Conservation (phyloP, 1,284 basidiomycete species). For the Rhodotorula sp. region DNA sequence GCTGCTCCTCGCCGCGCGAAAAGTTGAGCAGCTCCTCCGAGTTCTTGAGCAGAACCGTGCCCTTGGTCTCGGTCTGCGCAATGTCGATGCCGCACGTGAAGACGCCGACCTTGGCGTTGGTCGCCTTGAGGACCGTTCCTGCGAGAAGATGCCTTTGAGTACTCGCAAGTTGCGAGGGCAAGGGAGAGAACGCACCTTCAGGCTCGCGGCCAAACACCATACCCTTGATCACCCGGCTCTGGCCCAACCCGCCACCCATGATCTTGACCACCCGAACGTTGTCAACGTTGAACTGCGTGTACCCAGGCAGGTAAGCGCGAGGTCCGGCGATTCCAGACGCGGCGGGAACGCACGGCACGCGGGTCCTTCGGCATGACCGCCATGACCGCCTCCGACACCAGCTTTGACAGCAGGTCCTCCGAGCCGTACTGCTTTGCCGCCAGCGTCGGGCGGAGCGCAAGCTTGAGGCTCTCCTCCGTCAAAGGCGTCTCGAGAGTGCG, state of each 20-base stretch:
- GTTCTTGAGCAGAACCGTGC: conserved; percentile 93
- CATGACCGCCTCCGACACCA: conserved; percentile 91
- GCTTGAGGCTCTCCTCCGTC: conserved; percentile 71
- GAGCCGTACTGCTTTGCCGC: conserved; percentile 97
- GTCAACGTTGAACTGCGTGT: conserved; percentile 80
- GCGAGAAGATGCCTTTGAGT: background rate
- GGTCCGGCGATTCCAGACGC: conserved; percentile 7
- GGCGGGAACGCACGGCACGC: conserved; percentile 34
- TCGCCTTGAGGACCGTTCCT: conserved; percentile 79
- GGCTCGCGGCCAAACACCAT: conserved; percentile 98
- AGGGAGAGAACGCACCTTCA: conserved; percentile 63
- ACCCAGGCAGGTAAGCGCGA: background rate
- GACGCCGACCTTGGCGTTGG: conserved; percentile 85
- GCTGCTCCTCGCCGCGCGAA: conserved; percentile 90
- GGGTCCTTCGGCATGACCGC: conserved; percentile 81
- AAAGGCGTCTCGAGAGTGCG: conserved; percentile 71
- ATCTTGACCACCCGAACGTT: conserved; percentile 99
- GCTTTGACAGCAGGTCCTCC: conserved; percentile 76
- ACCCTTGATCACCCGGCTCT: conserved; percentile 86
- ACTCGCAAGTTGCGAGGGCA: background rate
- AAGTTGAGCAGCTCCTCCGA: conserved; percentile 97
- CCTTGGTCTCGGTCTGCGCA: conserved; percentile 98
- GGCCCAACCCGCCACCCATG: conserved; percentile 83
- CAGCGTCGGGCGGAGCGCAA: conserved; percentile 84
- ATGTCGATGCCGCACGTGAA: conserved; percentile 91